Evolutionary conservation across 306 rosid species (phyloP).

Genomic region (Cucurbita ficifolia): DNA sequence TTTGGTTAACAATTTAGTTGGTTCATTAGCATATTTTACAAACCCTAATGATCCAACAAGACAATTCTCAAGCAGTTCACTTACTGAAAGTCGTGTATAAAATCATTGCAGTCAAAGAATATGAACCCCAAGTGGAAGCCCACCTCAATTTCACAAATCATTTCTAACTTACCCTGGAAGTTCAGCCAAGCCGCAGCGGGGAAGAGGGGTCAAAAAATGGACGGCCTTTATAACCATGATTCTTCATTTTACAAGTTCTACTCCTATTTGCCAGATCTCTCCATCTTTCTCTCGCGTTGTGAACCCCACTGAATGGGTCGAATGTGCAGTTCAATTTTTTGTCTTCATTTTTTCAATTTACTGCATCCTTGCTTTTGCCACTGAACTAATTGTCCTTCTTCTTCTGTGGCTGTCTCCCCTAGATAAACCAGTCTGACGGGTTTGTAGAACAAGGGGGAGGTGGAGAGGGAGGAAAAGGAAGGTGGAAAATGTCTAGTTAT

Average conservation of each 20-base stretch:
- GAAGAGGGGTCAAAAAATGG: not conserved
- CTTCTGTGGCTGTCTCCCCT: not conserved
- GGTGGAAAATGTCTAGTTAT: slow-evolving; percentile 26
- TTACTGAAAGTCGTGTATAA: not conserved
- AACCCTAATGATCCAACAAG: not conserved
- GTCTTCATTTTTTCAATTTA: not conserved
- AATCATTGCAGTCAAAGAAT: not conserved
- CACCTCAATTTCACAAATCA: not conserved
- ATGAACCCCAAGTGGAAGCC: not conserved
- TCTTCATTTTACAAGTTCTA: too few species aligned
- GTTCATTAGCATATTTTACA: not conserved
- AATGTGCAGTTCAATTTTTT: slow-evolving; percentile 7
- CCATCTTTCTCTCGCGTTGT: not conserved
- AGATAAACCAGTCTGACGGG: not conserved
- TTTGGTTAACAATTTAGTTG: not conserved
- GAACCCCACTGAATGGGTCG: slow-evolving; percentile 8
- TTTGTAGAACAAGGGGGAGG: not conserved
- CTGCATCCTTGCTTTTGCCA: not conserved
- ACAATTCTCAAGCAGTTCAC: not conserved
- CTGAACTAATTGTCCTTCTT: not conserved
- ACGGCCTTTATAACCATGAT: not conserved
- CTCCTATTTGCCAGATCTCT: slow-evolving; percentile 7
- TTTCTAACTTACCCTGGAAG: not conserved
- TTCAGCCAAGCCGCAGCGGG: not conserved
- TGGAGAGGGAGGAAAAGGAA: not conserved